phyloP scores from a whole-genome alignment of 2,329 filamentous ascomycete genomes.

The Hyphodiscus sp. region DNA sequence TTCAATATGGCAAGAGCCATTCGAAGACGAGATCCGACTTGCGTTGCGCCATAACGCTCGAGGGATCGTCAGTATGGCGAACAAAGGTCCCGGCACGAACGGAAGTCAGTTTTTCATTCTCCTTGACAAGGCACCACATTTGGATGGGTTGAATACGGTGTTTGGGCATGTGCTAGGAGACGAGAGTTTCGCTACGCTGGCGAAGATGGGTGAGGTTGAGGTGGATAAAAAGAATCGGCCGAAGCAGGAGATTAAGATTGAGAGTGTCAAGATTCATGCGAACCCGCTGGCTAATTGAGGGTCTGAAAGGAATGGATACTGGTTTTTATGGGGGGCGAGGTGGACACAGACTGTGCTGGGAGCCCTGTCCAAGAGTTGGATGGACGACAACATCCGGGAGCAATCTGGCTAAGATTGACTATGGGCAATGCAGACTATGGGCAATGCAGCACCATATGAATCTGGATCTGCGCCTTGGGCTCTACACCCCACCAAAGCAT shows the following conservation, averaged over 20 bases:
- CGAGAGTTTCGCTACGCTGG: constrained; percentile 57
- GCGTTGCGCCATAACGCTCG: constrained; percentile 61
- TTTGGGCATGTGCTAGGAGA: constrained; percentile 70
- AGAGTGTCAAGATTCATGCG: constrained; percentile 67
- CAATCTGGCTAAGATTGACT: no score
- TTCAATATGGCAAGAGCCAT: constrained; percentile 67
- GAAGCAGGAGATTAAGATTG: constrained; percentile 58
- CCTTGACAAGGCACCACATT: constrained; percentile 69
- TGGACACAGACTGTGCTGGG: no score
- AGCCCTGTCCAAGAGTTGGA: no score
- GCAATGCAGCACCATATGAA: no score
- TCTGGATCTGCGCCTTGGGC: no score
- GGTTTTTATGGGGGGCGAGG: no score
- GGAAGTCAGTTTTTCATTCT: constrained; percentile 78
- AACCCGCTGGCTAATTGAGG: constrained; percentile 63
- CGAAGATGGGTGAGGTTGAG: constrained; percentile 62
- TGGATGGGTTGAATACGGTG: constrained; percentile 79
- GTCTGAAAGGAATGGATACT: no score
- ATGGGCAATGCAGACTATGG: no score
- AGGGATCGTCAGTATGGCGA: constrained; percentile 72
- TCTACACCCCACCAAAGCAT: no score
- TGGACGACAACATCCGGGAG: no score
- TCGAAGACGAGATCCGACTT: constrained; percentile 76
- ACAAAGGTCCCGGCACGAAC: constrained; percentile 68
- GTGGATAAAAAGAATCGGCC: constrained; percentile 76